Base-by-base conservation (phyloP, 129 eudicot genomes). In the Tanacetum coccineum region DNA sequence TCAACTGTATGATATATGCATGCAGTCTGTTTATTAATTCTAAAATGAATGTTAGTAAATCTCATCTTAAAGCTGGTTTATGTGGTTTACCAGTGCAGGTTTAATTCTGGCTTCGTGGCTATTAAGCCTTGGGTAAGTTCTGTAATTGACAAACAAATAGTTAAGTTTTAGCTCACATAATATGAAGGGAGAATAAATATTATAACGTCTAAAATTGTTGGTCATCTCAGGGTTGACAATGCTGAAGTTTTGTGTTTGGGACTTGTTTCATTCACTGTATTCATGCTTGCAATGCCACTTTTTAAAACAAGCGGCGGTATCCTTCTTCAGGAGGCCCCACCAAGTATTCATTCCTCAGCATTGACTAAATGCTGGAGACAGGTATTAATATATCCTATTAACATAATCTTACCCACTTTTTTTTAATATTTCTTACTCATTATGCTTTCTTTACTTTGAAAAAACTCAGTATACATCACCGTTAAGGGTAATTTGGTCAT, bases 211-310 rank as follows among this genome's bases (percentile, higher is more conserved):
- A 28, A 15, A 26, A 15, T 54, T 59, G 9, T 67, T 62, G 1
- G 59, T 19, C 70, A 4, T 60, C 67, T 18, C 76, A 93, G 96
- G 92, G 89, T 93, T 69, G 78, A 88, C 11, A 93, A 93, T 86
- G 98, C 98, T 42, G 98, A 93, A 82, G 98, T 89, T n/a, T 82
- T 93, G 76, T 89, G 98, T 71, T 64, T 93, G 86, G 98, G 98
- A 70, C 74, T 93, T 68, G 98, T 93, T 76, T 81, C 96, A 30
- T 87, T 86, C 68, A 84, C 78, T 3, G 90, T 93, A 28, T 93
- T 89, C 79, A 86, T 93, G 90, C 87, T 93, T 65, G 96, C 82
- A 5, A 86, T 93, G 92, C 98, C 98, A 63, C 89, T 93, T 17
- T 93, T 93, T 46, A 93, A 81, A 81, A 73, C 86, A 22, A 84